A percentile compares a stretch with the other conserved stretches of the same genome.
Conservation (phyloP, 805 yeast species). For the Zygotorulaspora florentina region DNA sequence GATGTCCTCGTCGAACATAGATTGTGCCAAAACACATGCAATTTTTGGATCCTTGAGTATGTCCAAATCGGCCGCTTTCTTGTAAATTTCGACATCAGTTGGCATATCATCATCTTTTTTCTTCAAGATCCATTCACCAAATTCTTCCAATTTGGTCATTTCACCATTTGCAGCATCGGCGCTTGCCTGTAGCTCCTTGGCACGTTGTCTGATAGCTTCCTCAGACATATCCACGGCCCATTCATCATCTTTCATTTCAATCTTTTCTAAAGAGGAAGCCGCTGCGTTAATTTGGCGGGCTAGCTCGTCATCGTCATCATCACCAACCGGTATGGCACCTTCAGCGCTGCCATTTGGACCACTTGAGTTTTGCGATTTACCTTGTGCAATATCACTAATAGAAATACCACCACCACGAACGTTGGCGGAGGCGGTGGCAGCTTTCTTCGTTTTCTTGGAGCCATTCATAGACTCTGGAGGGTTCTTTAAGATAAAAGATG, state of each 20-base stretch:
- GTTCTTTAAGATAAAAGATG: conserved; percentile 84
- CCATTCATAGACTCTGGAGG: conserved; percentile 65
- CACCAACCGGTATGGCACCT: conserved; percentile 33
- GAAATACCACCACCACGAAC: conserved; percentile 85
- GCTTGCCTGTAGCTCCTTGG: conserved; percentile 74
- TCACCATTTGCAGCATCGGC: conserved; percentile 41
- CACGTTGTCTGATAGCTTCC: conserved; percentile 92
- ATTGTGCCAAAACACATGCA: conserved; percentile 88
- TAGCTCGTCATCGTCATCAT: conserved; percentile 63
- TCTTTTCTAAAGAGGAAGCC: conserved; percentile 65
- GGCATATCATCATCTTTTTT: conserved; percentile 54
- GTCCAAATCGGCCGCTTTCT: conserved; percentile 77
- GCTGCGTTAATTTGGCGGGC: conserved; percentile 79
- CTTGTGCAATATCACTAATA: conserved; percentile 71
- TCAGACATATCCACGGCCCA: conserved; percentile 98
- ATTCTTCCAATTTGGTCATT: conserved; percentile 55
- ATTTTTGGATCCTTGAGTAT: conserved; percentile 69
- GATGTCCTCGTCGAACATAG: conserved; percentile 74
- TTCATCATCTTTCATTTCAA: conserved; percentile 76
- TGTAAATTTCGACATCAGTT: conserved; percentile 85
- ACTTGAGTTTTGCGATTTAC: conserved; percentile 34
- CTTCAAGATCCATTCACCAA: conserved; percentile 82
- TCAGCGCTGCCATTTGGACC: conserved; percentile 15
- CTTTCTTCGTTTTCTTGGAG: conserved; percentile 60
- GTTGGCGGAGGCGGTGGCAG: conserved; percentile 86